phyloP scores from a whole-genome alignment of 2,329 filamentous ascomycete genomes.

The Fusarium sp. region DNA sequence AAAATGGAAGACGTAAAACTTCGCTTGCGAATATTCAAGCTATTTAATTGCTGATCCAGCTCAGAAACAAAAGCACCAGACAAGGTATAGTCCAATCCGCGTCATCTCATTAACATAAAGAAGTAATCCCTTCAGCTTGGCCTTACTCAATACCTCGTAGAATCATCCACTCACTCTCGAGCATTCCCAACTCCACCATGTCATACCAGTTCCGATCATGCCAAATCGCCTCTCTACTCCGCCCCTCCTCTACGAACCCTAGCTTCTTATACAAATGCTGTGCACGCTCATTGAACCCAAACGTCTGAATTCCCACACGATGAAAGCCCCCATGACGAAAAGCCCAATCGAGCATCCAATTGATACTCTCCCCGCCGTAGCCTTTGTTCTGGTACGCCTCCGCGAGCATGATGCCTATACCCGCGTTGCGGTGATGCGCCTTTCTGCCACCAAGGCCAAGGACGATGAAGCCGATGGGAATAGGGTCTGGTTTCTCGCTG shows the following conservation, averaged over 20 bases:
- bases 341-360: conserved; percentile 62
- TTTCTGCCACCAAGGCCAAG: conserved; percentile 16
- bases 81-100: background rate
- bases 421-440: conserved; percentile 3
- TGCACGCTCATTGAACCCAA: conserved; percentile 60
- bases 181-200: conserved; percentile 52
- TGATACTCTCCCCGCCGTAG: conserved; percentile 62
- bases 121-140: background rate
- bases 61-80: no score
- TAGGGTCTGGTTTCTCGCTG: background rate
- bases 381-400: conserved; percentile 55
- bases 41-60: background rate
- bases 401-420: conserved; percentile 56
- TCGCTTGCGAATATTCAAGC: background rate
- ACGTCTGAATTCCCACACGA: conserved; percentile 56
- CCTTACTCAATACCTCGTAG: conserved; percentile 23
- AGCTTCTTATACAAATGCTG: conserved; percentile 58
- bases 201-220: conserved; percentile 59
- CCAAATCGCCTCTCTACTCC: conserved; percentile 58
- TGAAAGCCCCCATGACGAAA: conserved; percentile 61
- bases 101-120: background rate
- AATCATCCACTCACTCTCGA: conserved; percentile 56
- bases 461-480: conserved; percentile 23
- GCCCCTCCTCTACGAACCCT: conserved; percentile 61
- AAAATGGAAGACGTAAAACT: background rate